Percentiles rank a stretch among this genome's conserved stretches.
Conservation (phyloP, 2,329 filamentous ascomycete genomes). For the Thyridium curvatum region DNA sequence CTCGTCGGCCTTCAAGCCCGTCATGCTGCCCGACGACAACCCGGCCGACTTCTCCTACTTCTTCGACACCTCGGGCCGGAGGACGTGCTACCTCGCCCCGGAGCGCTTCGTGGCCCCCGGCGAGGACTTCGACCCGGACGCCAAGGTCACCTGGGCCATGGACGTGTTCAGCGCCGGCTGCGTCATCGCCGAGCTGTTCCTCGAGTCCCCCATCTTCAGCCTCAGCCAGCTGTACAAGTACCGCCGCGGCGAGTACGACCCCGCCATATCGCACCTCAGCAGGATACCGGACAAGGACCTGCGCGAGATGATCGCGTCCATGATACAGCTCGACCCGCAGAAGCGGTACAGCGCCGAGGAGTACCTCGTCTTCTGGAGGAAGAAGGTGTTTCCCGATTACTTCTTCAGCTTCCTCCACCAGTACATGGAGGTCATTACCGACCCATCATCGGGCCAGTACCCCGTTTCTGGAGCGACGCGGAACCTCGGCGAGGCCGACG, state of each 20-base stretch:
- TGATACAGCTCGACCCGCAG: slow-evolving; percentile 93
- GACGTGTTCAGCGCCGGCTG: slow-evolving; percentile 97
- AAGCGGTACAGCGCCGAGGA: slow-evolving; percentile 90
- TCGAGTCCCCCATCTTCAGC: slow-evolving; percentile 96
- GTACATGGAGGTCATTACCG: slow-evolving; percentile 94
- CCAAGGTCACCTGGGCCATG: slow-evolving; percentile 83
- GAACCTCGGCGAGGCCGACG: slow-evolving; percentile 82
- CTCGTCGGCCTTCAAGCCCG: slow-evolving; percentile 90
- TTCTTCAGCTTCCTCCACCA: slow-evolving; percentile 98
- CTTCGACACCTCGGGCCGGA: slow-evolving; percentile 85
- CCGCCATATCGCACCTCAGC: slow-evolving; percentile 69
- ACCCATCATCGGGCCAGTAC: slow-evolving; percentile 74
- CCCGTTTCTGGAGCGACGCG: slow-evolving; percentile 60
- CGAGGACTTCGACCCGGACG: slow-evolving; percentile 53
- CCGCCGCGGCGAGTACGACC: slow-evolving; percentile 86
- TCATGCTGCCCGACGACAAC: slow-evolving; percentile 90
- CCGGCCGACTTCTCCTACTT: slow-evolving; percentile 97
- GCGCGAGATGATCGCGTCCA: slow-evolving; percentile 83
- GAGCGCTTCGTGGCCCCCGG: slow-evolving; percentile 78
- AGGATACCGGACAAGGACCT: slow-evolving; percentile 86
- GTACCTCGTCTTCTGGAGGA: slow-evolving; percentile 86
- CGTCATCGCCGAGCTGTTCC: slow-evolving; percentile 91
- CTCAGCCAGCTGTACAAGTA: slow-evolving; percentile 95
- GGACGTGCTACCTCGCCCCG: slow-evolving; percentile 92
- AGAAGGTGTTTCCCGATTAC: slow-evolving; percentile 89